These are phyloP conservation scores for Gracilaria gracilis DNA, from an alignment of 23 red algal genomes.

Conservation along the genomic window DNA sequence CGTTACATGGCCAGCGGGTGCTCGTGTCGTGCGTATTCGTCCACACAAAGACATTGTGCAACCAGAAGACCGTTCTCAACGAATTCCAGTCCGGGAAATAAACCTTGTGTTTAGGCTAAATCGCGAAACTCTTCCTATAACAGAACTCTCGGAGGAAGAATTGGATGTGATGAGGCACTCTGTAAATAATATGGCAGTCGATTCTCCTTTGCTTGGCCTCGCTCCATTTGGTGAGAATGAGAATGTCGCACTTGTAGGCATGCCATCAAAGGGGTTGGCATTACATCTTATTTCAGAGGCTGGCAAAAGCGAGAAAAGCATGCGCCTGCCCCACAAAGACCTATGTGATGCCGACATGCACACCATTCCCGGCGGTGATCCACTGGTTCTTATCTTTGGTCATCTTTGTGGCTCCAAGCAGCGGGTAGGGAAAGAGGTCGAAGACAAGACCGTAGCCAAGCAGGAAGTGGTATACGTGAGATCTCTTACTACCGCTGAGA, in stretches of 20 bases:
- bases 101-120: constrained; percentile 29
- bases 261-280: constrained; percentile 29
- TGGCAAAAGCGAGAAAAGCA: constrained; percentile 58
- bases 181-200: constrained; percentile 24
- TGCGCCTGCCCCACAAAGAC: constrained; percentile 46
- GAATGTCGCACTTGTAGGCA: constrained; percentile 49
- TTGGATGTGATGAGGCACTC: constrained; percentile 39
- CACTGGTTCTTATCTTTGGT: constrained; percentile 65
- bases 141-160: constrained; percentile 45
- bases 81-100: constrained; percentile 24
- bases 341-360: constrained; percentile 59
- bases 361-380: constrained; percentile 71
- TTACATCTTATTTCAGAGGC: constrained; percentile 45
- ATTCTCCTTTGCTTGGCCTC: constrained; percentile 44
- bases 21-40: constrained; percentile 57
- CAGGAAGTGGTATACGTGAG: constrained; percentile 53
- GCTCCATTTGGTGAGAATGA: constrained; percentile 66
- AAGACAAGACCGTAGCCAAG: not conserved
- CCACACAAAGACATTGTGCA: constrained; percentile 37
- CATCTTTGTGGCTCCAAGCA: constrained; percentile 33
- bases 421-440: not conserved
- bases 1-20: constrained; percentile 64
- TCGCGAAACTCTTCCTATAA: constrained; percentile 24
- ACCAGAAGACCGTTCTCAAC: constrained; percentile 6
- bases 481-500: constrained; percentile 67